Evolutionary conservation across 139 green algal genomes (phyloP), one percentile per base, ranked within the genome.

Genomic region (Picochlorum costavermella): DNA sequence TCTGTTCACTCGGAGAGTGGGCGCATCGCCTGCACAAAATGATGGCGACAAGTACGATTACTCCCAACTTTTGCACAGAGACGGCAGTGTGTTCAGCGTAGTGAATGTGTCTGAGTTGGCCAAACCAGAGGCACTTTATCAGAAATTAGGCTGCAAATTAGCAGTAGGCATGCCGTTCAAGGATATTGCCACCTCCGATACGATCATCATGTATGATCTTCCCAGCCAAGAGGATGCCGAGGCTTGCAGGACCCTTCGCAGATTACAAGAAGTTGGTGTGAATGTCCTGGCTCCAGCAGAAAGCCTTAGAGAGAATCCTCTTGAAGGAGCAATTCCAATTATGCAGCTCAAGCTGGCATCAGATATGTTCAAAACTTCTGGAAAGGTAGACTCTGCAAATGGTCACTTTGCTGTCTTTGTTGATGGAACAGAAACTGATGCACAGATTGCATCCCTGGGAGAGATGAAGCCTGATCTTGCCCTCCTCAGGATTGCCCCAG

Each of bases 141-240:
- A 80, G 61, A 71, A 79, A 53, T 86, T 99, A 44, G 92, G 90
- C 2, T 75, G 69, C 74, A 99, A 98, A 86, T 72, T 96, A 76
- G 87, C 81, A 3, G 90, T 99, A 64, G 94, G 94, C 60, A 96
- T 99, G 89, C 94, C 94, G 11, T 98, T 99, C 85, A 97, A 97
- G 76, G 93, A 98, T 78, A 88, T 96, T 36, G 91, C 91, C 48
- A 96, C 92, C 28, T 77, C 75, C 1, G 94, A 99, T 81, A 87
- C 78, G 30, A 75, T 98, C 55, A 66, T 96, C 40, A 80, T 99
- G 83, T 71, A 74, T 44, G 65, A 92, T 68, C 16, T 94, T 5
- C 64, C 77, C 14, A 20, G 48, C 10, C 31, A 65, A 16, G 50
- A 56, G 14, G 84, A 96, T 63, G 73, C 72, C 12, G 77, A 78